Conservation (phyloP, 2,329 filamentous ascomycete species). For the Epichloe aotearoae region DNA sequence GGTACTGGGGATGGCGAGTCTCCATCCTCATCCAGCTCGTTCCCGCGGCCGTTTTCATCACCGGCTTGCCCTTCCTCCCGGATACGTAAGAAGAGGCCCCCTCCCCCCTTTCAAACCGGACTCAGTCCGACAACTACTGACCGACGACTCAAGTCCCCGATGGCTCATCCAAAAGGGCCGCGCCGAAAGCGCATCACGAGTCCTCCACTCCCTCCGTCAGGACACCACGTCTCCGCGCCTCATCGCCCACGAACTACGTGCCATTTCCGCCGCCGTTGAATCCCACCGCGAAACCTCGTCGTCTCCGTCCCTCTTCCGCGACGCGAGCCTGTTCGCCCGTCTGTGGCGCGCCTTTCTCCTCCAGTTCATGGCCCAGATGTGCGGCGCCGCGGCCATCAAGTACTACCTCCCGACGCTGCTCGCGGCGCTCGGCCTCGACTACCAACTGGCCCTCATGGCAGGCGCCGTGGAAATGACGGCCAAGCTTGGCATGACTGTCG, state of each 20-base stretch:
- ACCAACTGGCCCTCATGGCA: constrained; percentile 35
- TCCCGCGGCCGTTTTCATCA: constrained; percentile 34
- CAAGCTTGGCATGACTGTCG: constrained; percentile 41
- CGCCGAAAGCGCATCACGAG: constrained; percentile 26
- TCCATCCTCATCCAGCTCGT: constrained; percentile 39
- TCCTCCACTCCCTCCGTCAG: constrained; percentile 36
- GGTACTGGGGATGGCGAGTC: constrained; percentile 37
- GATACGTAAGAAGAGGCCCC: constrained; percentile 31
- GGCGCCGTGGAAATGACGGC: constrained; percentile 43
- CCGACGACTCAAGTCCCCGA: constrained; percentile 25
- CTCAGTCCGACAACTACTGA: too few relatives aligned
- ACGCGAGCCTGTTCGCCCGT: constrained; percentile 33
- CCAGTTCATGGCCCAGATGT: constrained; percentile 49
- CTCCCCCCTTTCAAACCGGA: background rate
- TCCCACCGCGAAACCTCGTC: constrained; percentile 14
- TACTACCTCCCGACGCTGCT: constrained; percentile 45
- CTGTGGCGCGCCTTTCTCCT: constrained; percentile 43
- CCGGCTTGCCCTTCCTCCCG: constrained; percentile 37
- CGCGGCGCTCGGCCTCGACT: constrained; percentile 33
- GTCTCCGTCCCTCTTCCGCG: constrained; percentile 27
- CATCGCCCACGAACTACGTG: constrained; percentile 28
- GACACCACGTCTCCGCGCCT: constrained; percentile 23
- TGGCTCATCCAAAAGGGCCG: constrained; percentile 43
- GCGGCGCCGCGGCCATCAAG: constrained; percentile 46
- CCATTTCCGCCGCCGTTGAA: constrained; percentile 32